Base-by-base conservation (phyloP, 179 eudicot genomes). In the Pouteria campechiana region DNA sequence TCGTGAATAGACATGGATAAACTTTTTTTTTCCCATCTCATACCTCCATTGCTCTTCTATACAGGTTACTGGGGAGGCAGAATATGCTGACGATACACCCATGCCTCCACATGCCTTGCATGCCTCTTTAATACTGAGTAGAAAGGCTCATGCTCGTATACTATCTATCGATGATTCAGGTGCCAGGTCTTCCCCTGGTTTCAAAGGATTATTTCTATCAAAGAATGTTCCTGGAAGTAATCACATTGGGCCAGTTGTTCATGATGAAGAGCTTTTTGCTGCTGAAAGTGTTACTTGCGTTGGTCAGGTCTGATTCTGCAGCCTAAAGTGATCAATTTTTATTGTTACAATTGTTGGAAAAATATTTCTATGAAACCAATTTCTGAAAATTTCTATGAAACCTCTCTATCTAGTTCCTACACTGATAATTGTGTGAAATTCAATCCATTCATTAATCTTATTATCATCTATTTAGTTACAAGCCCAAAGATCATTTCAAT, bases 41-140 rank as follows among this genome's bases (percentile, higher is more conserved):
- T n/a, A n/a, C n/a, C n/a, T n/a, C 28, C 22, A 29, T 17, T 7
- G 31, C 31, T 44, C 8, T 17, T 15, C 16, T 41, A 43, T 38
- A 54, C 55, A 86, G 96, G 97, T 88, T 42, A 81, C 97, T 7
- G 99, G 99, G 18, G 96, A 92, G 68, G 99, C 96, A 45, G 96
- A 87, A 70, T 92, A 87, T 46, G 75, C 82, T 37, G 99, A 87
- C 72, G 99, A 92, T 62, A 37, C 72, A 39, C 79, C 83, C 29
- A 59, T 74, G 81, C 94, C 99, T 25, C 83, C 79, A 19, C 75
- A 69, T 60, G 65, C 85, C 49, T 59, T 87, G 44, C 89, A 92
- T 66, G 99, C 83, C 63, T 92, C 93, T 51, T 50, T 87, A 33
- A 34, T 92, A 43, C 37, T 87, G 58, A 92, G 99, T 51, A 67